Conservation (phyloP, 768 basidiomycete species). For the Phlebiopsis gigantea region DNA sequence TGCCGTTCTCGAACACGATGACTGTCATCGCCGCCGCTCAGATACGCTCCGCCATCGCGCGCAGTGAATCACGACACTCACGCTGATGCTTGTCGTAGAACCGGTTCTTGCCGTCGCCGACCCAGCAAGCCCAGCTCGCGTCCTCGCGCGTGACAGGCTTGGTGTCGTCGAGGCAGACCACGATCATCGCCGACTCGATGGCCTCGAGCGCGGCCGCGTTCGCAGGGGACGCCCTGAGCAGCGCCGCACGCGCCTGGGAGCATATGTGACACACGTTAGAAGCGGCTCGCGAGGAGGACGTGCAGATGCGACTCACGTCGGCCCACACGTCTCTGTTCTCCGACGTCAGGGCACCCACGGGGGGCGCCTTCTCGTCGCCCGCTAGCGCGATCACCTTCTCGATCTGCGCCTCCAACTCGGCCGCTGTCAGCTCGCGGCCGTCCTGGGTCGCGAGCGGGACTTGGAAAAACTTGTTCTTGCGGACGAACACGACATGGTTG, state of each 20-base stretch:
- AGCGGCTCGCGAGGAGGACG: neutral
- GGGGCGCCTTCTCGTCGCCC: constrained; percentile 36
- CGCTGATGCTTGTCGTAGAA: constrained; percentile 98
- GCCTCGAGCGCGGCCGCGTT: constrained; percentile 68
- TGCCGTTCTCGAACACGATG: constrained; percentile 91
- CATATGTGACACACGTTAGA: constrained; percentile 1
- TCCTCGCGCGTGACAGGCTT: constrained; percentile 79
- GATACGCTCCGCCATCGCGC: neutral
- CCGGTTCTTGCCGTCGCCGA: constrained; percentile 84
- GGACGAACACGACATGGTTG: constrained; percentile 86
- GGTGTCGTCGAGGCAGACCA: constrained; percentile 82
- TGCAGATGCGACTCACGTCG: constrained; percentile 40
- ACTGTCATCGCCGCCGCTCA: constrained; percentile 43
- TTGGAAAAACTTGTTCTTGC: constrained; percentile 89
- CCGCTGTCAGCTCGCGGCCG: constrained; percentile 69
- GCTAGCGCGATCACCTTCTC: constrained; percentile 62
- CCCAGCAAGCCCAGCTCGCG: constrained; percentile 80
- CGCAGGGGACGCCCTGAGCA: constrained; percentile 55
- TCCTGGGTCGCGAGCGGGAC: constrained; percentile 62
- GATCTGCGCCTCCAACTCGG: constrained; percentile 82
- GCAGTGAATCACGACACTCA: constrained; percentile 39
- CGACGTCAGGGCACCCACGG: constrained; percentile 77
- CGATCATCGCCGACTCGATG: constrained; percentile 87
- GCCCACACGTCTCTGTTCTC: constrained; percentile 92
- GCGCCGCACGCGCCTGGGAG: constrained; percentile 46